Evolutionary conservation across 495 filamentous ascomycete species (phyloP).

Genomic region (Parmelia sp.): DNA sequence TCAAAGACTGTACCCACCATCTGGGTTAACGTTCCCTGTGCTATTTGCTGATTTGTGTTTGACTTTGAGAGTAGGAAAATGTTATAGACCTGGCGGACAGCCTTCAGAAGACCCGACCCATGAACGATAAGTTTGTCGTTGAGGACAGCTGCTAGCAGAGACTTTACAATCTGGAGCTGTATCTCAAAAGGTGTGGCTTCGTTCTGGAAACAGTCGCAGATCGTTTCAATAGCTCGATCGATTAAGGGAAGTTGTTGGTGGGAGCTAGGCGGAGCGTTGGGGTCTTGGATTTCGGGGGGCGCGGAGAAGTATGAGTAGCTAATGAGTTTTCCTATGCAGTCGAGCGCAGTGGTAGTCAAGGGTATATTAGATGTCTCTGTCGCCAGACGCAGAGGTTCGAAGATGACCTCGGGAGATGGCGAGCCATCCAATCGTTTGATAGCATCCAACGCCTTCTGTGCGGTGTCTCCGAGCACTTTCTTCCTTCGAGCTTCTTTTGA

Average conservation of each 20-base stretch:
- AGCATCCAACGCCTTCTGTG: conserved; percentile 71
- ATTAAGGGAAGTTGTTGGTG: conserved; percentile 57
- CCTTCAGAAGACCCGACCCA: conserved; percentile 92
- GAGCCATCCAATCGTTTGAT: conserved; percentile 72
- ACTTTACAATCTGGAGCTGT: conserved; percentile 97
- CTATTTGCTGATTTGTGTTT: conserved; percentile 88
- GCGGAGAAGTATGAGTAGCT: conserved; percentile 96
- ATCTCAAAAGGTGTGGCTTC: conserved; percentile 85
- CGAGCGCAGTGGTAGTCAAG: conserved; percentile 81
- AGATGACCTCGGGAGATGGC: conserved; percentile 80
- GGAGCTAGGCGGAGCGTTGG: conserved; percentile 20
- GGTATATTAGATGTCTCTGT: conserved; percentile 77
- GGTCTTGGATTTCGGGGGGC: conserved; percentile 43
- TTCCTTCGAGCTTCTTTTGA: conserved; percentile 80
- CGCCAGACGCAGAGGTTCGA: conserved; percentile 81
- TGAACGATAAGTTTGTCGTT: conserved; percentile 99
- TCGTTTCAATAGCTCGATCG: conserved; percentile 96
- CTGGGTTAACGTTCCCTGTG: conserved; percentile 92
- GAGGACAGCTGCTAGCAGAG: conserved; percentile 85
- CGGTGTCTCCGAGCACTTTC: conserved; percentile 72
- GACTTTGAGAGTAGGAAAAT: conserved; percentile 93
- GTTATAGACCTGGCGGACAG: conserved; percentile 97
- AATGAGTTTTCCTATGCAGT: conserved; percentile 97
- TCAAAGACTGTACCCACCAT: conserved; percentile 99
- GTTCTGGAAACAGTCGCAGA: conserved; percentile 98